Evolutionary conservation across 2,329 filamentous ascomycete genomes (phyloP).

Genomic region (Ambrosiella beaveri): DNA sequence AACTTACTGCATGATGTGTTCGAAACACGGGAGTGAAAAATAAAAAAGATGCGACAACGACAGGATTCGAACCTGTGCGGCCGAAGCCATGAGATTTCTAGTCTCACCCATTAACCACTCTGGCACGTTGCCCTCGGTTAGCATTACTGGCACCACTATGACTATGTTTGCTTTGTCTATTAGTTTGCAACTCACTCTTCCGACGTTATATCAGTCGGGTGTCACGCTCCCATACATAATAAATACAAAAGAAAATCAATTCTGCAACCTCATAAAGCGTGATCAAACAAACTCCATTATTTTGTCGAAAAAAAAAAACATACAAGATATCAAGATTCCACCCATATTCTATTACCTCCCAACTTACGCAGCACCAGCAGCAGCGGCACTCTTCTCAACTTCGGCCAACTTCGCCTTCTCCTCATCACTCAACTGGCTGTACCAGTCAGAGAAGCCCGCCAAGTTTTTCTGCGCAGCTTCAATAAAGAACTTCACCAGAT

Average conservation of each 20-base stretch:
- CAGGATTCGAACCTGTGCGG: not conserved
- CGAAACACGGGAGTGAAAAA: not conserved
- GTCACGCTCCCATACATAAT: too few species aligned
- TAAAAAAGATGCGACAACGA: not conserved
- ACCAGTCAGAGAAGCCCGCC: constrained; percentile 40
- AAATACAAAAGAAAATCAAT: too few species aligned
- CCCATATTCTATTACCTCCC: constrained; percentile 2
- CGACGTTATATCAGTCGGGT: too few species aligned
- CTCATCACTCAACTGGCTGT: constrained; percentile 34
- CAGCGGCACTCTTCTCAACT: constrained; percentile 24
- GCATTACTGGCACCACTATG: too few species aligned
- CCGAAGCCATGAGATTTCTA: not conserved
- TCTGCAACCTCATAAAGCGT: too few species aligned
- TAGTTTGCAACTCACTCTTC: too few species aligned
- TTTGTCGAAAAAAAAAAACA: not conserved
- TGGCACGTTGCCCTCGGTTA: not conserved
- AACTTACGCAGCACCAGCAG: constrained; percentile 1
- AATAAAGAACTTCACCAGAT: constrained; percentile 68
- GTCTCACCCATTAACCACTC: not conserved
- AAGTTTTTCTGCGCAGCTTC: constrained; percentile 37
- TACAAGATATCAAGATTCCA: not conserved
- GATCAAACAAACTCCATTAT: not conserved
- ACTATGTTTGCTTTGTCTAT: too few species aligned
- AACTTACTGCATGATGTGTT: not conserved
- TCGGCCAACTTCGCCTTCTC: constrained; percentile 40